These are phyloP conservation scores for Hysterangium stoloniferum DNA, from an alignment of 768 basidiomycete genomes.

Conservation along the genomic window DNA sequence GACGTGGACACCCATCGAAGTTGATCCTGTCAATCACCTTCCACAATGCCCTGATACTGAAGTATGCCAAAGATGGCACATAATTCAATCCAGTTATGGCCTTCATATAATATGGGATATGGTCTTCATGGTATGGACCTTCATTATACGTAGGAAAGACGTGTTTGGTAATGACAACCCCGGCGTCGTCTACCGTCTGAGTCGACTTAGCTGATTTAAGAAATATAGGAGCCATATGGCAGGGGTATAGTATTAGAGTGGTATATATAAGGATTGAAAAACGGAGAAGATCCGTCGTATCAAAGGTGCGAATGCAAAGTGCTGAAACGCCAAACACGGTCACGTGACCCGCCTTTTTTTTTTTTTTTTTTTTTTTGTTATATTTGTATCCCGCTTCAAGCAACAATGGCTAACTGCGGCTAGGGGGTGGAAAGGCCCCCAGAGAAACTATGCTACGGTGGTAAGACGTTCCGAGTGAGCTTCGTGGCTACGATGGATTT, in stretches of 20 bases:
- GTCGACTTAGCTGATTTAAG: neutral
- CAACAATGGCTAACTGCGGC: no score
- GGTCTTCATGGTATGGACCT: conserved; percentile 10
- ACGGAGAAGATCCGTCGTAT: no score
- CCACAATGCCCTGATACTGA: conserved; percentile 42
- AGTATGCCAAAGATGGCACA: conserved; percentile 45
- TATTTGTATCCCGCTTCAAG: no score
- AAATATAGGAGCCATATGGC: conserved; percentile 5
- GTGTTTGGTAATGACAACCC: conserved; percentile 14
- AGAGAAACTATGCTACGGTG: no score
- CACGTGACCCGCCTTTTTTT: no score
- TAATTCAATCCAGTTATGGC: conserved; percentile 9
- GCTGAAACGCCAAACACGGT: no score
- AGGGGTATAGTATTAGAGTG: neutral
- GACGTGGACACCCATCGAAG: conserved; percentile 26
- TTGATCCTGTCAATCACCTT: conserved; percentile 38
- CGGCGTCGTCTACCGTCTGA: conserved; percentile 16
- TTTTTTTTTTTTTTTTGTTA: no score
- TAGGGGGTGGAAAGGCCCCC: no score
- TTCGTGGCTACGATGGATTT: no score
- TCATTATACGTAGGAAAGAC: conserved; percentile 11
- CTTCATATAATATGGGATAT: conserved; percentile 15
- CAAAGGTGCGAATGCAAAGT: no score
- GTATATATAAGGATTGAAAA: no score
- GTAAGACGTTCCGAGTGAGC: no score